Conservation (phyloP, 2,329 filamentous ascomycete genomes). For the Epichloe baconii region DNA sequence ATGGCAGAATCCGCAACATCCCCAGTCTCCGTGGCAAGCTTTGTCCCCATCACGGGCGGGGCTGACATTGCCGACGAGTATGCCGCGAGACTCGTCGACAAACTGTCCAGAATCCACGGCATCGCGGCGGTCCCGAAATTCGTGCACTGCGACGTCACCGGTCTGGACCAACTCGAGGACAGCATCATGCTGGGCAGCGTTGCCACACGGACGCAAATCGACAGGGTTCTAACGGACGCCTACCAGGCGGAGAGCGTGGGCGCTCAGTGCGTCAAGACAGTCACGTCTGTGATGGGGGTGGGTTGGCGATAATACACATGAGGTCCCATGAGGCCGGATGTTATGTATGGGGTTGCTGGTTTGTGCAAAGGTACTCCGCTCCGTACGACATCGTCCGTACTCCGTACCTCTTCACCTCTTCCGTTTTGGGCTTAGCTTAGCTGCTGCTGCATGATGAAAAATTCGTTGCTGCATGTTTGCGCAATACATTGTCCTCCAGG, state of each 20-base stretch:
- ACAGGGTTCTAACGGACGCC: conserved; percentile 29
- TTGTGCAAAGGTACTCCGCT: too few relatives aligned
- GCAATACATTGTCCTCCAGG: too few relatives aligned
- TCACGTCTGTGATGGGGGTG: conserved; percentile 21
- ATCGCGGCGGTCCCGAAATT: conserved; percentile 22
- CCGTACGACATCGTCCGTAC: too few relatives aligned
- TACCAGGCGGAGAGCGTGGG: conserved; percentile 23
- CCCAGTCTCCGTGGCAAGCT: conserved; percentile 10
- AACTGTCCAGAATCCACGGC: conserved; percentile 7
- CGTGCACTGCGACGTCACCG: conserved; percentile 28
- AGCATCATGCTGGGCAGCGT: conserved; percentile 35
- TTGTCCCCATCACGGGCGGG: conserved; percentile 31
- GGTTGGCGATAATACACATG: conserved; percentile 8
- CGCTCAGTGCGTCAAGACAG: conserved; percentile 19
- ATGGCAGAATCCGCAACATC: too few relatives aligned
- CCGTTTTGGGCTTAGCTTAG: too few relatives aligned
- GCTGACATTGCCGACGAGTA: conserved; percentile 25
- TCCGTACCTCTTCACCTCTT: too few relatives aligned
- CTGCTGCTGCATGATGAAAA: too few relatives aligned
- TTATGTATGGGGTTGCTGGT: too few relatives aligned
- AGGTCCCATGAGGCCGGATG: background rate
- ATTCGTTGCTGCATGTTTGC: too few relatives aligned
- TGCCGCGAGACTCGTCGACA: conserved; percentile 15
- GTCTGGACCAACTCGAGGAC: conserved; percentile 19
- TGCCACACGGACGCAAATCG: conserved; percentile 30